phyloP scores from a whole-genome alignment of 2,329 filamentous ascomycete genomes.

The Alternaria arbusti region DNA sequence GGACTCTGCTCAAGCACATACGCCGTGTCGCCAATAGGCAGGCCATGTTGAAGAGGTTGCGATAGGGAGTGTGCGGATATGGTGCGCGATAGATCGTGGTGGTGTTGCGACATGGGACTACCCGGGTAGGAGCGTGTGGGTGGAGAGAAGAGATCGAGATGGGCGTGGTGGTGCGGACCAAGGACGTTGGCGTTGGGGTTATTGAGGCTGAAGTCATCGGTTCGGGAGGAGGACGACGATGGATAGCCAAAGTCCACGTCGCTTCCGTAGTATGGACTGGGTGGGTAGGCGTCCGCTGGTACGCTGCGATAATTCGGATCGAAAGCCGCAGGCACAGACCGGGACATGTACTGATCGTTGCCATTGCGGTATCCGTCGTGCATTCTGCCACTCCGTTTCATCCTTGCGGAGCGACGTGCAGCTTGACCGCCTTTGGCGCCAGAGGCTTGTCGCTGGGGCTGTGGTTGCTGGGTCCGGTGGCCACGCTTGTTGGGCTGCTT shows the following conservation, averaged over 20 bases:
- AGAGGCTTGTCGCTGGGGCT: slow-evolving; percentile 52
- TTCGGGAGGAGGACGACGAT: background rate
- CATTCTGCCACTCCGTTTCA: slow-evolving; percentile 28
- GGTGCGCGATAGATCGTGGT: background rate
- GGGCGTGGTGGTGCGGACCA: background rate
- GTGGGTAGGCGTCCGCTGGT: slow-evolving; percentile 17
- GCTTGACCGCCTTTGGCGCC: slow-evolving; percentile 56
- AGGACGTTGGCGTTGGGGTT: background rate
- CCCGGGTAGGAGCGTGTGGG: background rate
- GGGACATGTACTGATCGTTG: slow-evolving; percentile 27
- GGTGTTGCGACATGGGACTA: background rate
- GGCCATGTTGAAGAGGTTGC: background rate
- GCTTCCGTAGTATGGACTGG: slow-evolving; percentile 28
- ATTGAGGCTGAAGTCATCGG: slow-evolving; percentile 10
- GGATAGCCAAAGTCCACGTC: slow-evolving; percentile 27
- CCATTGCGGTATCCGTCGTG: slow-evolving; percentile 27
- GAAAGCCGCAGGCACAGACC: slow-evolving; percentile 23
- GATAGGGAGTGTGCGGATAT: background rate
- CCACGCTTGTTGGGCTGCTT: slow-evolving; percentile 55
- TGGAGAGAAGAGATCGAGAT: slow-evolving; percentile 11
- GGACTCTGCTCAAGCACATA: slow-evolving; percentile 29
- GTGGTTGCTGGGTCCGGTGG: slow-evolving; percentile 33
- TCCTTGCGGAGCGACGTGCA: slow-evolving; percentile 39
- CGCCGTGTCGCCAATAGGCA: slow-evolving; percentile 13
- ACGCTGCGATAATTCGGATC: slow-evolving; percentile 5